Base-by-base conservation (phyloP, 441 rosid species). In the Croton setiger region DNA sequence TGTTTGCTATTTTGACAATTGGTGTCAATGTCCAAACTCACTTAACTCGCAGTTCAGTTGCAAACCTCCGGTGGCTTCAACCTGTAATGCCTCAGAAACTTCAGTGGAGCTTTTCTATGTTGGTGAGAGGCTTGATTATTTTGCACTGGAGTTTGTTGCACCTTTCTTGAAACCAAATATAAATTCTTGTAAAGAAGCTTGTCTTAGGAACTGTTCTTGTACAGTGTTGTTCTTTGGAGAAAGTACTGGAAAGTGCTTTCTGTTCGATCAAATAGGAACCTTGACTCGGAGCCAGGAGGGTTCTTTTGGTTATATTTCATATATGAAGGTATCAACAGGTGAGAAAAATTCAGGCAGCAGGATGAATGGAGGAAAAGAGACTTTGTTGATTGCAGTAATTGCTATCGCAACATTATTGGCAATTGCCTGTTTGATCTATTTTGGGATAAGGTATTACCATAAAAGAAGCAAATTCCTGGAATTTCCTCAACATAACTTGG, bases 261-360 rank as follows among this genome's bases (percentile, higher is more conserved):
- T 87, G 84, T 86, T 92, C 75, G 91, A 88, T 62, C 79, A 79
- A 65, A 36, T 92, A 35, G 98, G 96, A 53, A 87, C 89, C 83
- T 82, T 86, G 27, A 62, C 74, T 59, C 86, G 83, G 60, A 45
- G 39, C 67, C 74, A 86, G 12, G 64, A 48, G 0, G 71, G 67
- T 63, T 78, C 75, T 18, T 78, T 84, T 18, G 80, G 77, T 48
- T 78, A 76, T 53, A 80, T 78, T 66, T 79, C 90, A 12, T 90
- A 79, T 63, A 76, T 92, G 63, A 90, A 88, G 75, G 83, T 89
- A 9, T 75, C 70, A 20, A 73, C 73, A 31, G 37, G 27, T 31
- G 41, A 8, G 13, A n/a, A 6, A 37, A 66, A 35, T 66, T 33
- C 49, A 5, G 33, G 45, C 47, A 70, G 57, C 2, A 39, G 71